Conservation (phyloP, 2,329 filamentous ascomycete genomes). For the Helotiales sp. region DNA sequence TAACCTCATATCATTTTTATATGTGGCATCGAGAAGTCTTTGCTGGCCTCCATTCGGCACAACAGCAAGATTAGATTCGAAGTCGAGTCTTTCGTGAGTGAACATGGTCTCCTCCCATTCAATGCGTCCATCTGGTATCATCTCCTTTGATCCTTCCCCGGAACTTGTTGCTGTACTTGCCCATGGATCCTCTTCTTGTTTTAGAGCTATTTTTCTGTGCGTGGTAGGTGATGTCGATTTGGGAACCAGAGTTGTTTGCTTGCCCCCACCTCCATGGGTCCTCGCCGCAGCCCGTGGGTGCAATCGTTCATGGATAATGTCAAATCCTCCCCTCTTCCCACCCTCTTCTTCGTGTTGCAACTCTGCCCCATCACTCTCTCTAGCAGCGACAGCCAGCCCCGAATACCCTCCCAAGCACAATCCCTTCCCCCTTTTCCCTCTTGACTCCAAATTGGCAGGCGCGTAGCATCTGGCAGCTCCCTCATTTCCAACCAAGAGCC, state of each 20-base stretch:
- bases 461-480: not conserved
- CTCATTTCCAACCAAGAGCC: not conserved
- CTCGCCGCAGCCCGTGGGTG: not conserved
- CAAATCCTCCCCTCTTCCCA: not conserved
- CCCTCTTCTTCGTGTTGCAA: not conserved
- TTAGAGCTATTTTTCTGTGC: not conserved
- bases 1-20: conserved; percentile 41
- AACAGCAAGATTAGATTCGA: conserved; percentile 40
- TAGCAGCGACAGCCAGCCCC: not conserved
- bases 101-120: conserved; percentile 29
- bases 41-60: not conserved
- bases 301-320: not conserved
- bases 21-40: conserved; percentile 43
- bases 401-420: not conserved
- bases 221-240: not conserved
- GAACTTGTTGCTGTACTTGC: not conserved
- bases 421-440: not conserved
- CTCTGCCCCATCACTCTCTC: not conserved
- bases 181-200: not conserved
- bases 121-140: not conserved
- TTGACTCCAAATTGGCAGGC: not conserved
- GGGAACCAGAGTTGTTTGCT: too few species aligned
- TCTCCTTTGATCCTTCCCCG: not conserved
- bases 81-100: conserved; percentile 35
- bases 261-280: too few species aligned